phyloP scores from a whole-genome alignment of 192 early-diverging fungal genomes.

The Gryganskiella cystojenkinii region DNA sequence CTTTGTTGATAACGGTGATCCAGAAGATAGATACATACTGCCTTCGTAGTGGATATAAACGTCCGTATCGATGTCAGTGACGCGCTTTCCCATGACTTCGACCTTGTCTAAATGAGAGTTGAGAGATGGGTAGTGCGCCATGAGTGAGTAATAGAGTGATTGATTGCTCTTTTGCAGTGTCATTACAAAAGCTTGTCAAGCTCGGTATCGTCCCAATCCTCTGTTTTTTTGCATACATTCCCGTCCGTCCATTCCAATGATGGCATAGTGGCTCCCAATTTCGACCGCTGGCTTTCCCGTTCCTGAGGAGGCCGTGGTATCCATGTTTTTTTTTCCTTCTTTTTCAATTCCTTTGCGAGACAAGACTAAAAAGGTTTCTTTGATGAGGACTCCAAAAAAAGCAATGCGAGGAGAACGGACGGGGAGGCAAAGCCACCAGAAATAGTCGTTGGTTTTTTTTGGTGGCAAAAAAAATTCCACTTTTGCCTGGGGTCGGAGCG shows the following conservation, averaged over 20 bases:
- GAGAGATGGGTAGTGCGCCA: not conserved
- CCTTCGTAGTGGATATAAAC: conserved; percentile 48
- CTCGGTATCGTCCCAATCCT: too few species aligned
- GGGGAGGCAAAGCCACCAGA: too few species aligned
- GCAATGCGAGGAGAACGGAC: too few species aligned
- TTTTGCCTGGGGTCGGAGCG: conserved; percentile 1
- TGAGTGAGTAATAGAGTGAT: not conserved
- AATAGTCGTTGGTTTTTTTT: not conserved
- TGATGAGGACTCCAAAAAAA: too few species aligned
- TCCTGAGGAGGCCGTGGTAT: not conserved
- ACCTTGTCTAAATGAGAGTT: conserved; percentile 20
- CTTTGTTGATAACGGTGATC: not conserved
- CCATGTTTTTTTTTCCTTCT: conserved; percentile 21
- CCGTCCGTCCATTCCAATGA: conserved; percentile 43
- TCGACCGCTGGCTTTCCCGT: conserved; percentile 1
- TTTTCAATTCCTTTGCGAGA: not conserved
- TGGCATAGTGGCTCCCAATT: conserved; percentile 30
- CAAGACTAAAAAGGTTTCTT: not conserved
- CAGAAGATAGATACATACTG: conserved; percentile 23
- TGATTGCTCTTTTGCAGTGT: too few species aligned
- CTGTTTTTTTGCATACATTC: too few species aligned
- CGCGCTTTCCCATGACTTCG: conserved; percentile 45
- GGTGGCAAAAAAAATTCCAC: not conserved
- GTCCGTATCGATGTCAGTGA: conserved; percentile 35
- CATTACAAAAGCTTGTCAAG: too few species aligned